Evolutionary conservation across 257 asterid species (phyloP).

Genomic region (Nicotiana sylvestris): DNA sequence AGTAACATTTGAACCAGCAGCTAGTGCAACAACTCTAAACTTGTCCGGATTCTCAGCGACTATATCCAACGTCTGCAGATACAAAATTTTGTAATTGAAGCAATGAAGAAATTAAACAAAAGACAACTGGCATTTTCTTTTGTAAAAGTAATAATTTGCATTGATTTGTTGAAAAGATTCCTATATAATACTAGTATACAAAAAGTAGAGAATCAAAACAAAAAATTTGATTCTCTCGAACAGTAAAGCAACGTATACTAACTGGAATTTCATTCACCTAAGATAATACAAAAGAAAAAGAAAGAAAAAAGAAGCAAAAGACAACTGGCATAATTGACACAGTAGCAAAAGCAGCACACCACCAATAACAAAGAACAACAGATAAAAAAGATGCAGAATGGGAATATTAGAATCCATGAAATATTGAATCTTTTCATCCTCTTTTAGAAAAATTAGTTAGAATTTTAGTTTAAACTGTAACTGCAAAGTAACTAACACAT

Average conservation of each 20-base stretch:
- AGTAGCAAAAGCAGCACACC: constrained; percentile 8
- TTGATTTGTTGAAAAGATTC: background rate
- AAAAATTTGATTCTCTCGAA: background rate
- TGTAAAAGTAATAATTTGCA: background rate
- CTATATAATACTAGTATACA: background rate
- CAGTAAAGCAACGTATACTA: background rate
- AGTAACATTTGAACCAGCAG: constrained; percentile 96
- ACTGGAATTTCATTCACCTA: constrained; percentile 3
- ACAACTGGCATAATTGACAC: constrained; percentile 9
- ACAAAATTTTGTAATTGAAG: constrained; percentile 11
- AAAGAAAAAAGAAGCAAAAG: background rate
- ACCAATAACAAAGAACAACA: background rate
- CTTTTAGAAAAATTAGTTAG: background rate
- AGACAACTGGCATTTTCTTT: background rate
- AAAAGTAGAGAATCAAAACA: constrained; percentile 1
- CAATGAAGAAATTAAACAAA: constrained; percentile 6
- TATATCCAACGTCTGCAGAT: constrained; percentile 77
- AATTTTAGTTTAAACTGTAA: background rate
- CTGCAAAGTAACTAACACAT: background rate
- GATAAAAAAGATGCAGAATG: background rate
- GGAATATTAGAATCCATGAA: background rate
- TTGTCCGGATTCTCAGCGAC: constrained; percentile 95
- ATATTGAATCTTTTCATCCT: constrained; percentile 3
- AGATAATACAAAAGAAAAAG: background rate
- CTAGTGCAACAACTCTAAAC: constrained; percentile 86